Evolutionary conservation across 2,329 filamentous ascomycete genomes (phyloP).

Genomic region (Madurella mycetomatis): DNA sequence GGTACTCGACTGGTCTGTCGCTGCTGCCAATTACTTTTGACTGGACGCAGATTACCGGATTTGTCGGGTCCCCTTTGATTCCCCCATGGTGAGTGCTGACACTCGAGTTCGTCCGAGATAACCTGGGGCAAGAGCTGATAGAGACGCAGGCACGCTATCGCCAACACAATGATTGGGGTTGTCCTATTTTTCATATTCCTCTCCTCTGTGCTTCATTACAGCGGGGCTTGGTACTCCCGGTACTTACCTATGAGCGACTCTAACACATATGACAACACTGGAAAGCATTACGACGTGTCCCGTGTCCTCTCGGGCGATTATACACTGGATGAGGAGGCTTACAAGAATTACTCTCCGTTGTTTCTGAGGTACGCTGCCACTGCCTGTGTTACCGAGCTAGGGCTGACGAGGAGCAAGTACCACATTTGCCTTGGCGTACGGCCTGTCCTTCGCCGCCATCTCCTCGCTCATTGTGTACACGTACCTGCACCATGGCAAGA

Average conservation of each 20-base stretch:
- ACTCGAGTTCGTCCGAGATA: background rate
- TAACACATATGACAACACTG: conserved; percentile 67
- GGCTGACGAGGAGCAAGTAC: conserved; percentile 48
- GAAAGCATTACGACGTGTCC: conserved; percentile 57
- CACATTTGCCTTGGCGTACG: conserved; percentile 66
- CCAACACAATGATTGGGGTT: conserved; percentile 66
- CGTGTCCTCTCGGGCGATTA: conserved; percentile 58
- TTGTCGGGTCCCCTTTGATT: conserved; percentile 62
- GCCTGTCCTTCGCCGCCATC: conserved; percentile 68
- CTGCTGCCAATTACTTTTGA: conserved; percentile 71
- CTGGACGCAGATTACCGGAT: conserved; percentile 69
- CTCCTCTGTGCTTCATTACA: conserved; percentile 59
- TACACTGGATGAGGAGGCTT: conserved; percentile 59
- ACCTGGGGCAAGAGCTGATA: background rate
- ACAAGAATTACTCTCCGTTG: conserved; percentile 62
- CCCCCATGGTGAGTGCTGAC: conserved; percentile 54
- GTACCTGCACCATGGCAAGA: conserved; percentile 60
- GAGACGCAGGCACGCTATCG: conserved; percentile 56
- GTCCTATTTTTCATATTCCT: conserved; percentile 61
- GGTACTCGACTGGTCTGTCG: conserved; percentile 62
- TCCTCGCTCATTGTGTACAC: conserved; percentile 65
- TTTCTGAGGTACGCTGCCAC: conserved; percentile 49
- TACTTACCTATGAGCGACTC: conserved; percentile 68
- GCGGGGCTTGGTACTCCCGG: conserved; percentile 58
- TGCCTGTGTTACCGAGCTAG: background rate